Conservation (phyloP, 345 rosid genomes). For the Cardamine chenopodiifolia region DNA sequence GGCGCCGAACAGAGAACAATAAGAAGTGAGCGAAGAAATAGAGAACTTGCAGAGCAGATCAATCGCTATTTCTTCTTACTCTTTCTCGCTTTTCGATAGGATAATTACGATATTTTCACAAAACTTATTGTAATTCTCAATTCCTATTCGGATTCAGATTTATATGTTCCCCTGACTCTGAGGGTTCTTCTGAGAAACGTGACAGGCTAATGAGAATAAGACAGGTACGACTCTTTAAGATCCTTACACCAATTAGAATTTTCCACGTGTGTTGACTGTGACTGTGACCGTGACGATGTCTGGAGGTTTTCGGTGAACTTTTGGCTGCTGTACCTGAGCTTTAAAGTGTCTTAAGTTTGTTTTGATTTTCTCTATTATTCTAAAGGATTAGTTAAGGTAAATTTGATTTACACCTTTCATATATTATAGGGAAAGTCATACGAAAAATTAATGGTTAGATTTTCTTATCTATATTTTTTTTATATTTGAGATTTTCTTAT, state of each 20-base stretch:
- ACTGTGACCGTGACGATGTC: conserved; percentile 22
- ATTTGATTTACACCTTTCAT: conserved; percentile 3
- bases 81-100: conserved; percentile 44
- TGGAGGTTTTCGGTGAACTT: conserved; percentile 5
- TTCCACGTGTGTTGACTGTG: conserved; percentile 19
- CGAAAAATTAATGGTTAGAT: conserved; percentile 3
- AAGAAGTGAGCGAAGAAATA: conserved; percentile 28
- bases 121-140: conserved; percentile 8
- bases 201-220: conserved; percentile 42
- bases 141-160: conserved; percentile 13
- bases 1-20: conserved; percentile 19
- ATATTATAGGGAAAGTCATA: neutral
- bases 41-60: conserved; percentile 44
- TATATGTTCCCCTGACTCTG: conserved; percentile 28
- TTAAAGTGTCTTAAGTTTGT: neutral
- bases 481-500: neutral
- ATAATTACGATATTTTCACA: conserved; percentile 35
- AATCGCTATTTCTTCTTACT: conserved; percentile 27
- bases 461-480: neutral
- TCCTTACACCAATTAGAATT: neutral
- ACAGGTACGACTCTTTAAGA: conserved; percentile 23
- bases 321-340: conserved; percentile 3
- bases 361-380: neutral
- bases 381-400: neutral
- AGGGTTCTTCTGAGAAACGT: neutral